These are phyloP conservation scores for Schoenoplectus tabernaemontani DNA, from an alignment of 202 grass and related monocot genomes.

Conservation along the genomic window DNA sequence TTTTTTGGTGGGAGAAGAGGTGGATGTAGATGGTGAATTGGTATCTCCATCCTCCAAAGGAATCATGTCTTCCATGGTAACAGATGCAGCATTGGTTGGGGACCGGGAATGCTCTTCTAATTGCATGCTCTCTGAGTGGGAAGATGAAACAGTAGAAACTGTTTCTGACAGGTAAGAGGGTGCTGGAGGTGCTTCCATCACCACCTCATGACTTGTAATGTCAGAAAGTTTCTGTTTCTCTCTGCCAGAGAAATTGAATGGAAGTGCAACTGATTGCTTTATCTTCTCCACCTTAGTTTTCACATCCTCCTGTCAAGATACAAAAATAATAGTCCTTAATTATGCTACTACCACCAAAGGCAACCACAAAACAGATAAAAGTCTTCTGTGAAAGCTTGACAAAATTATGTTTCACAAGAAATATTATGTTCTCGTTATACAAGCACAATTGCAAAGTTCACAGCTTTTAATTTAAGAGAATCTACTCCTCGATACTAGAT, in stretches of 20 bases:
- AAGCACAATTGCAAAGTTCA: background rate
- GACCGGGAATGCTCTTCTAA: background rate
- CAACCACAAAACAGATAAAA: conserved; percentile 17
- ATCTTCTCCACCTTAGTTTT: conserved; percentile 73
- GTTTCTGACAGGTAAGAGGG: background rate
- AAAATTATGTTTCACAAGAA: background rate
- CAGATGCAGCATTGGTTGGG: conserved; percentile 30
- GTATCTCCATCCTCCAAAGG: conserved; percentile 34
- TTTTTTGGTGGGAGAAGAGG: conserved; percentile 24
- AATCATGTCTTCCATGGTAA: conserved; percentile 50
- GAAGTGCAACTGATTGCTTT: conserved; percentile 49
- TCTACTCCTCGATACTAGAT: no score
- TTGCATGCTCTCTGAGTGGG: conserved; percentile 34
- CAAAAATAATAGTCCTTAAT: conserved; percentile 1
- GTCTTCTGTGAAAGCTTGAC: background rate
- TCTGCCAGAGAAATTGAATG: conserved; percentile 64
- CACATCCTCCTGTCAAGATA: conserved; percentile 39
- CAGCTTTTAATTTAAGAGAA: background rate
- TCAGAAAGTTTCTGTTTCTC: conserved; percentile 10
- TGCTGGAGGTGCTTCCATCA: background rate
- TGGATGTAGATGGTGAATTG: background rate
- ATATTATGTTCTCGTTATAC: background rate
- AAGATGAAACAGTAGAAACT: background rate
- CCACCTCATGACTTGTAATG: conserved; percentile 18
- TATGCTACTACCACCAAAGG: background rate